Evolutionary conservation across 768 basidiomycete species (phyloP), one percentile per base, ranked within the genome.

Genomic region (Leccinum subtestaceum): DNA sequence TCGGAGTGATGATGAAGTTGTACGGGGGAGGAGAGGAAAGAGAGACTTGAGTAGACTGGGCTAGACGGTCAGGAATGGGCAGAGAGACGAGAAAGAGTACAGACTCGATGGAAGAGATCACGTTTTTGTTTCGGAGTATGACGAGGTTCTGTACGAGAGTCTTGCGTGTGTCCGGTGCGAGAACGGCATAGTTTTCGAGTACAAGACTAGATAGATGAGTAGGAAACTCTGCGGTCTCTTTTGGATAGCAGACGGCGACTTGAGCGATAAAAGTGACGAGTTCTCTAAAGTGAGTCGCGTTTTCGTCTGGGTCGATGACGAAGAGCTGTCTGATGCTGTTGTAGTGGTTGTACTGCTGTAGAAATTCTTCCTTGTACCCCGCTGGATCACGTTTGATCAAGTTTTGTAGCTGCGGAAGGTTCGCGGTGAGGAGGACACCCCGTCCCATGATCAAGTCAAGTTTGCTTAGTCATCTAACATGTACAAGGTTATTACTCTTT

Each of bases 321-420:
- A 95, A 94, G 62, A 99, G 90, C 67, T 93, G 84, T 34, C 91
- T 84, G 56, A 90, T 87, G 63, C 87, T 90, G 65, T 90, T 84
- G 75, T 95, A 98, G 73, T 96, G 93, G 60, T 91, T 92, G 89
- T 94, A 97, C 80, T 99, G 96, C 63, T 93, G 93, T 15, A 95
- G 70, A 65, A 98, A 99, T 66, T 99, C 97, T 61, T 98, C 96
- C 70, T 85, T 89, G 78, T 99, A 98, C 0, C 84, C 87, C 9
- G 77, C 74, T 3, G 96, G 91, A 72, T 97, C 93, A 47, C 97
- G 84, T 71, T 99, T 99, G 73, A 99, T 95, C 55, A 98, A 81
- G 71, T 98, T 98, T 73, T 98, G 96, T 8, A 99, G 81, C 70
- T 97, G 93, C 0, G 97, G 95, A 9, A 98, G 84, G 69, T 96